Evolutionary conservation across 805 yeast species (phyloP).

Genomic region (Wickerhamiella parazyma): DNA sequence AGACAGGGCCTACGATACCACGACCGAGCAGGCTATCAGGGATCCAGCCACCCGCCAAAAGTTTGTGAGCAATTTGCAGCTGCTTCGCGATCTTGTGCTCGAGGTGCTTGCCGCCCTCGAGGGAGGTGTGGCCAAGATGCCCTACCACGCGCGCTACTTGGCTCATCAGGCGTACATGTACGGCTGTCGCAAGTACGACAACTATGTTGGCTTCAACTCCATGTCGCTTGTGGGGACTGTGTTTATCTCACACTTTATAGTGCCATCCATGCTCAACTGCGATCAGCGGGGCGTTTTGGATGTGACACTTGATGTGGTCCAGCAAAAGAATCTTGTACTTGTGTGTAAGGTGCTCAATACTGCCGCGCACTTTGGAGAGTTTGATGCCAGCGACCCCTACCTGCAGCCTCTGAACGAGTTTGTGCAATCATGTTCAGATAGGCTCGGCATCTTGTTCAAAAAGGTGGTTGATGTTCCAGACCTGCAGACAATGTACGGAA

Average conservation of each 20-base stretch:
- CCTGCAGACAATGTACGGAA: constrained; percentile 45
- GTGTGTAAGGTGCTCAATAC: constrained; percentile 50
- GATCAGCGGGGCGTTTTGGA: constrained; percentile 39
- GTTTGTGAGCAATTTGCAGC: constrained; percentile 63
- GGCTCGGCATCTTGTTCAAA: constrained; percentile 33
- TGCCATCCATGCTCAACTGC: constrained; percentile 28
- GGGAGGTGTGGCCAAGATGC: constrained; percentile 32
- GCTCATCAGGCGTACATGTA: constrained; percentile 25
- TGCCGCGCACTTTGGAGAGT: constrained; percentile 53
- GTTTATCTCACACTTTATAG: constrained; percentile 25
- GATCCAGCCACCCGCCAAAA: constrained; percentile 56
- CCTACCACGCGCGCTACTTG: constrained; percentile 43
- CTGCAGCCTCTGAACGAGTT: constrained; percentile 71
- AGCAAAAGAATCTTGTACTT: constrained; percentile 39
- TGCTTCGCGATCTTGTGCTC: constrained; percentile 55
- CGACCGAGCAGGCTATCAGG: constrained; percentile 62
- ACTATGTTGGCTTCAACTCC: constrained; percentile 21
- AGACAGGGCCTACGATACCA: constrained; percentile 27
- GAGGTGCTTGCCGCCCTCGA: constrained; percentile 44
- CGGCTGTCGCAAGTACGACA: constrained; percentile 8
- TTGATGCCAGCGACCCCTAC: constrained; percentile 47
- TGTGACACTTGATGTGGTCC: constrained; percentile 26
- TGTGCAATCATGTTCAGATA: constrained; percentile 37
- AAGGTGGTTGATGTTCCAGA: constrained; percentile 41
- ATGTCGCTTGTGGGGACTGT: constrained; percentile 54